phyloP scores from a whole-genome alignment of 1,284 basidiomycete genomes.

The Boletus mariae region DNA sequence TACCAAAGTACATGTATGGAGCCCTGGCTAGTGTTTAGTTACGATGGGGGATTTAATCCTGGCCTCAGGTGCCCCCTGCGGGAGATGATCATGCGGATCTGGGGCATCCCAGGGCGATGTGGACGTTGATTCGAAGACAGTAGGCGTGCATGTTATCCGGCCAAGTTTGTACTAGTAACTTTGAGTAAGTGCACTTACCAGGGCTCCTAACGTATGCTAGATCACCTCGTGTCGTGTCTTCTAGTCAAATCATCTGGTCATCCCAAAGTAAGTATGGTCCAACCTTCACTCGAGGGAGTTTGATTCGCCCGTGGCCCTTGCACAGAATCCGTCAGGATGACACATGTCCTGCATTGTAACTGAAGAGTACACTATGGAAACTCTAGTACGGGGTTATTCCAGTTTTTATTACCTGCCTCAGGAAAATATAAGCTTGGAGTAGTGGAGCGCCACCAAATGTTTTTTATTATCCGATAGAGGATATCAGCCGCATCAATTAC shows the following conservation, averaged over 20 bases:
- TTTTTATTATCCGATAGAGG: neutral
- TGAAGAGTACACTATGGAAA: neutral
- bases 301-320: no score
- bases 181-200: neutral
- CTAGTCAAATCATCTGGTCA: no score
- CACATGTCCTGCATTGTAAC: neutral
- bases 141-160: no score
- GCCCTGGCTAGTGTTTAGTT: neutral
- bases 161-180: neutral
- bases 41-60: neutral
- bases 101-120: neutral
- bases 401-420: neutral
- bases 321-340: neutral
- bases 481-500: neutral
- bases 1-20: neutral
- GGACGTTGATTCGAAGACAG: neutral
- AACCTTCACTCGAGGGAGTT: no score
- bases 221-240: no score
- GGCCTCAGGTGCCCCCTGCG: neutral
- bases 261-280: no score
- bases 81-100: neutral
- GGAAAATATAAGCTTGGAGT: slow-evolving; percentile 33
- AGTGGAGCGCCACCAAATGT: slow-evolving; percentile 19
- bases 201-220: neutral
- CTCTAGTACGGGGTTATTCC: neutral